Evolutionary conservation across 2,329 filamentous ascomycete genomes (phyloP).

Genomic region (Aspergillus flavus): DNA sequence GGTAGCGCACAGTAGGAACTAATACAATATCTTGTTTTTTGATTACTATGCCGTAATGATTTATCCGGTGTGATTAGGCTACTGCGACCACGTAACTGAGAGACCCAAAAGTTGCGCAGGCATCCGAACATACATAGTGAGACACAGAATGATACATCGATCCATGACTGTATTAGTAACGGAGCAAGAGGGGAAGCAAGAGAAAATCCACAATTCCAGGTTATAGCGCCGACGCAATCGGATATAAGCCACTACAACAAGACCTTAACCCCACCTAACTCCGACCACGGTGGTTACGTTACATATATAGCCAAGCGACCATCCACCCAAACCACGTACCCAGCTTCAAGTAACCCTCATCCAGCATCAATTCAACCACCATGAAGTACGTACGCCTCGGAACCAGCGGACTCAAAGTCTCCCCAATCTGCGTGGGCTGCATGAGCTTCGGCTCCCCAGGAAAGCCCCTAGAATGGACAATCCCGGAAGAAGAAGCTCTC

Average conservation of each 20-base stretch:
- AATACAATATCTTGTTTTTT: background rate
- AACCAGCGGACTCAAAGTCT: conserved; percentile 27
- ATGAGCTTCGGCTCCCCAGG: conserved; percentile 29
- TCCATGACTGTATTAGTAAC: background rate
- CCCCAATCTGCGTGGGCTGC: conserved; percentile 29
- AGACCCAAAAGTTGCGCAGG: background rate
- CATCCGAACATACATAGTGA: background rate
- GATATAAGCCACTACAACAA: background rate
- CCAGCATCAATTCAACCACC: background rate
- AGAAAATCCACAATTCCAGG: background rate
- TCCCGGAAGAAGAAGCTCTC: conserved; percentile 30
- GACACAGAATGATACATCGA: background rate
- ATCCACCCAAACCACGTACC: background rate
- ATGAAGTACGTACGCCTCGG: conserved; percentile 32
- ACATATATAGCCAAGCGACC: background rate
- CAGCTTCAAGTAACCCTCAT: background rate
- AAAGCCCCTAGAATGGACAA: conserved; percentile 24
- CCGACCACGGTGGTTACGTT: background rate
- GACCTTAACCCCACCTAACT: background rate
- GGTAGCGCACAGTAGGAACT: background rate
- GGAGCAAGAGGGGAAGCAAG: background rate
- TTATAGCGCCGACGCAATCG: background rate
- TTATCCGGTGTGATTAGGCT: background rate
- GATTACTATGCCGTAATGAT: background rate
- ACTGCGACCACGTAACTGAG: too few relatives aligned